Evolutionary conservation across 768 basidiomycete species (phyloP).

Genomic region (Russula ochroleuca): DNA sequence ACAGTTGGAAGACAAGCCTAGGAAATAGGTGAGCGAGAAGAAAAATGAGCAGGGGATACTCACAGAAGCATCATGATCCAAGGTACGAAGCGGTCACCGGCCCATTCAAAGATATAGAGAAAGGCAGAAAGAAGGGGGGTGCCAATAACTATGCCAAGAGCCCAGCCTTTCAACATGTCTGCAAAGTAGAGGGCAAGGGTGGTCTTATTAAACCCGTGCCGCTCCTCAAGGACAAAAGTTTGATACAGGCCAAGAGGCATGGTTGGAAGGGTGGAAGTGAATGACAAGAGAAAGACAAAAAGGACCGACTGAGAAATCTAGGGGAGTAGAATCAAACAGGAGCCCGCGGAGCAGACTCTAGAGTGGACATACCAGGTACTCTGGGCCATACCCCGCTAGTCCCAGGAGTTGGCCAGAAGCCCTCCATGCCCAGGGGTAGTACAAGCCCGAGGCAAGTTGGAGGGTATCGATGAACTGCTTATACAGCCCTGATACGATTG

Average conservation of each 20-base stretch:
- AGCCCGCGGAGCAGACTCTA: background rate
- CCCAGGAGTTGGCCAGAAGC: constrained; percentile 51
- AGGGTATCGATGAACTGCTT: constrained; percentile 66
- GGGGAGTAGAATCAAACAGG: background rate
- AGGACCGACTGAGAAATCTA: constrained; percentile 83
- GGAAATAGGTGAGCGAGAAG: constrained; percentile 9
- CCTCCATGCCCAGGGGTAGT: constrained; percentile 81
- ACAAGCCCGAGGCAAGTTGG: constrained; percentile 62
- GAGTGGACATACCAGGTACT: constrained; percentile 63
- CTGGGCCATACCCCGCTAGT: constrained; percentile 56
- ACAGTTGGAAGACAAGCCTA: constrained; percentile 77
- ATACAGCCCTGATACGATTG: constrained; percentile 66
- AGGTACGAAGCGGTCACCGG: constrained; percentile 87
- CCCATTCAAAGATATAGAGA: constrained; percentile 88
- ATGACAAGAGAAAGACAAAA: constrained; percentile 64
- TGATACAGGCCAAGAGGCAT: constrained; percentile 78
- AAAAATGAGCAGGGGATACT: constrained; percentile 31
- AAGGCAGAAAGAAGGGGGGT: constrained; percentile 84
- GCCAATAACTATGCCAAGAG: constrained; percentile 64
- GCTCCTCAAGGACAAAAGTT: constrained; percentile 92
- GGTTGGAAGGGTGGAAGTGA: constrained; percentile 61
- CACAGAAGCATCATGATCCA: constrained; percentile 93
- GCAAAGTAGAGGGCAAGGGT: constrained; percentile 68
- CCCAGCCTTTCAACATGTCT: constrained; percentile 80
- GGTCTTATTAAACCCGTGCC: constrained; percentile 96